Evolutionary conservation across 352 stramenopile species (phyloP).

Genomic region (Thraustochytrium sp.): DNA sequence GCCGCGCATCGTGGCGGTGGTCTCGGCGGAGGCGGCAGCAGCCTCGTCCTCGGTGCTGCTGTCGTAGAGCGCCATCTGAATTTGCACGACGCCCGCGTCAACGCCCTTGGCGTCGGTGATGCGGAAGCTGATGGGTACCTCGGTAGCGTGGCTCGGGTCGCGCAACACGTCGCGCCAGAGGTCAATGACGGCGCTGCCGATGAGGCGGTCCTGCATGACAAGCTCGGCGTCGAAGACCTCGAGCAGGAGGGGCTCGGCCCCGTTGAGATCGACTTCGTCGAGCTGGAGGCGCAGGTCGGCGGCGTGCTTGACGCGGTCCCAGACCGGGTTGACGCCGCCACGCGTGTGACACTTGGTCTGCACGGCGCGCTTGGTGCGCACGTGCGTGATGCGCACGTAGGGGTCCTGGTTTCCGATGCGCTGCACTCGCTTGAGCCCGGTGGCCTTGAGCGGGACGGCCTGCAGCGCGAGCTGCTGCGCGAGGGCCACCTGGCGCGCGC

Average conservation of each 20-base stretch:
- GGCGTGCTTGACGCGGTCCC: background rate
- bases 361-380: background rate
- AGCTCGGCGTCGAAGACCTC: conserved; percentile 7
- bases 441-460: background rate
- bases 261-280: background rate
- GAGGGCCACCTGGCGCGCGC: background rate
- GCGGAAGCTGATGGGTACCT: background rate
- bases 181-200: background rate
- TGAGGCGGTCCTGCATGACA: background rate
- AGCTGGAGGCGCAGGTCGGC: background rate
- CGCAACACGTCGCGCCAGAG: background rate
- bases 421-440: background rate
- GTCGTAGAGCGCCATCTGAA: background rate
- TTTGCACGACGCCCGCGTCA: conserved; percentile 16
- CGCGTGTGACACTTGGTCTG: background rate
- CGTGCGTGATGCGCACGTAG: conserved; percentile 5
- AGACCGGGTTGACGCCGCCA: background rate
- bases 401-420: background rate
- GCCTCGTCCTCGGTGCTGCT: background rate
- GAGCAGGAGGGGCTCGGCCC: background rate
- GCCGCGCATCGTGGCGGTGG: background rate
- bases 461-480: background rate
- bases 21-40: background rate
- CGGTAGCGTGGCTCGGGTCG: background rate
- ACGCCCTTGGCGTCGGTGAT: background rate